These are phyloP conservation scores for Pseudodiploospora longispora DNA, from an alignment of 2,329 filamentous ascomycete species.

Conservation along the genomic window DNA sequence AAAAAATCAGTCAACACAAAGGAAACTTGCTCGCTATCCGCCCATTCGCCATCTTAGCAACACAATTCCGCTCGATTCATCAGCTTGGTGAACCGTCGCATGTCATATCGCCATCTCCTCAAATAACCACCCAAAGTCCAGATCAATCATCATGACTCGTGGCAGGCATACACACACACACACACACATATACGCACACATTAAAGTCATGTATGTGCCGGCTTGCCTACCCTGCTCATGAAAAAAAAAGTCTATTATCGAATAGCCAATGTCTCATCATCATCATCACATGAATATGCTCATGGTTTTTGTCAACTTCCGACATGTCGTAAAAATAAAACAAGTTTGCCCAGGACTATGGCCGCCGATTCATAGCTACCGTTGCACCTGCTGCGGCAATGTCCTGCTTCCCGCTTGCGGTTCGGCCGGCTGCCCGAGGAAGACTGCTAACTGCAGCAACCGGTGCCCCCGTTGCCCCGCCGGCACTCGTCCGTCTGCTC, in stretches of 20 bases:
- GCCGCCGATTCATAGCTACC: constrained; percentile 50
- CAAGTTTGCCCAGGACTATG: constrained; percentile 16
- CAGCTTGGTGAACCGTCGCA: no score
- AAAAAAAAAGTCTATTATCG: constrained; percentile 3
- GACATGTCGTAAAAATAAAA: constrained; percentile 7
- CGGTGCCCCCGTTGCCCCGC: constrained; percentile 23
- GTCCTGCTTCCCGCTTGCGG: constrained; percentile 50
- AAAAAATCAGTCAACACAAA: no score
- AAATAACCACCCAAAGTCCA: no score
- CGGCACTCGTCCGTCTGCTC: constrained; percentile 47
- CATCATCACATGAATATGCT: constrained; percentile 10
- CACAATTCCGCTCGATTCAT: no score
- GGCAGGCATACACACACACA: no score
- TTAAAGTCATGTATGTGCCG: no score
- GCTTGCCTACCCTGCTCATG: no score
- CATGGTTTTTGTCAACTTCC: constrained; percentile 9
- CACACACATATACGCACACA: no score
- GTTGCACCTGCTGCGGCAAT: constrained; percentile 51
- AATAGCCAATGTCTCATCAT: constrained; percentile 11
- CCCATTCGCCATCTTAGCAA: no score
- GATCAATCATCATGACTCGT: no score
- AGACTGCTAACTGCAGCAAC: constrained; percentile 35
- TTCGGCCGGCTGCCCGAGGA: constrained; percentile 49
- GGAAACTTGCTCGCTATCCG: no score
- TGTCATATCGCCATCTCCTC: no score